Conservation (phyloP, 768 basidiomycete genomes). For the Suillus alpinus region DNA sequence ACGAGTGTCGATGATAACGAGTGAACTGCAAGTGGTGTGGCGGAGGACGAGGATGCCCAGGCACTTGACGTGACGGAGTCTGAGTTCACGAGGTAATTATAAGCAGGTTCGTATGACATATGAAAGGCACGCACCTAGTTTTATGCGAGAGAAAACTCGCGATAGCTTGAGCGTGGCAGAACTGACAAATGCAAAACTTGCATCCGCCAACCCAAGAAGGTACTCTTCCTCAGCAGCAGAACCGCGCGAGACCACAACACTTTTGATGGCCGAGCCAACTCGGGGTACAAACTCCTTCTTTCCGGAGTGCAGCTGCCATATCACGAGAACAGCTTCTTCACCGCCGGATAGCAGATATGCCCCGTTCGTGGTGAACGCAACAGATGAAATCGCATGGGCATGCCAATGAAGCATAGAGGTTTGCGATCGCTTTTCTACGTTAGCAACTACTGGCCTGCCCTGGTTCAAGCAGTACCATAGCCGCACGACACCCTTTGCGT, state of each 20-base stretch:
- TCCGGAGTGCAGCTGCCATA: constrained; percentile 91
- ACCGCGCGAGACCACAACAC: constrained; percentile 57
- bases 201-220: constrained; percentile 78
- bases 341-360: constrained; percentile 92
- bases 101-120: neutral
- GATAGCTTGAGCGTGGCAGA: constrained; percentile 70
- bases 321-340: constrained; percentile 93
- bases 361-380: constrained; percentile 87
- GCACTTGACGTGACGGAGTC: constrained; percentile 34
- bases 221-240: constrained; percentile 75
- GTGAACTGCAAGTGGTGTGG: constrained; percentile 76
- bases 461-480: constrained; percentile 91
- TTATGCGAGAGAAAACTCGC: constrained; percentile 72
- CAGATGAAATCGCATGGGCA: constrained; percentile 84
- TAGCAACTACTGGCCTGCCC: constrained; percentile 47
- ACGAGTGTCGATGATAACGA: constrained; percentile 70
- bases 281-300: constrained; percentile 92
- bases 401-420: constrained; percentile 95
- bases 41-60: constrained; percentile 37
- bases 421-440: constrained; percentile 76
- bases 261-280: constrained; percentile 81
- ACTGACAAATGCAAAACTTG: constrained; percentile 73
- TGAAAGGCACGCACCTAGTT: constrained; percentile 54
- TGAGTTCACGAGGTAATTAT: constrained; percentile 13
- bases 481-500: constrained; percentile 77